These are phyloP conservation scores for Aspergillus conjunctus DNA, from an alignment of 495 filamentous ascomycete species.

Conservation along the genomic window DNA sequence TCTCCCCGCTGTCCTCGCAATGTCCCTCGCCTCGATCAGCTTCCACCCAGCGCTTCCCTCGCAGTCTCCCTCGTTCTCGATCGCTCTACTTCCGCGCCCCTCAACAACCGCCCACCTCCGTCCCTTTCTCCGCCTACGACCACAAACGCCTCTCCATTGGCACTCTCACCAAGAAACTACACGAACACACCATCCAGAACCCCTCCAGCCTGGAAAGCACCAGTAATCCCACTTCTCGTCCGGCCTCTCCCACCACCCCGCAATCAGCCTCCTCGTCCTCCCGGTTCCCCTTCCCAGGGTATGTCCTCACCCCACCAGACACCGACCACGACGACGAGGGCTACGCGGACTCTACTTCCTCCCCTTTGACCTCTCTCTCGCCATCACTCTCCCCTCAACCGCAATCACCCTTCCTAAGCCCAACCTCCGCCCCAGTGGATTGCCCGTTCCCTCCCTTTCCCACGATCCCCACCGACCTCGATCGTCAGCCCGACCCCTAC, in stretches of 20 bases:
- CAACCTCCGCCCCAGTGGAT: slow-evolving; percentile 39
- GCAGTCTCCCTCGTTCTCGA: slow-evolving; percentile 37
- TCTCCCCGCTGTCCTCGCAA: slow-evolving; percentile 50
- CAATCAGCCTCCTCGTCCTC: slow-evolving; percentile 19
- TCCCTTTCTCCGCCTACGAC: slow-evolving; percentile 44
- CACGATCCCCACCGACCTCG: slow-evolving; percentile 17
- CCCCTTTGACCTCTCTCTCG: slow-evolving; percentile 17
- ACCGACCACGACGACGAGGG: slow-evolving; percentile 48
- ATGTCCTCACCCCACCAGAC: slow-evolving; percentile 47
- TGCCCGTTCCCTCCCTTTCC: slow-evolving; percentile 14
- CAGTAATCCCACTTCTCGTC: slow-evolving; percentile 14
- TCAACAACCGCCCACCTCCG: slow-evolving; percentile 46
- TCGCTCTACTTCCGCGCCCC: slow-evolving; percentile 41
- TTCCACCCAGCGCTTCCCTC: slow-evolving; percentile 35
- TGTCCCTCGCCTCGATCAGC: slow-evolving; percentile 48
- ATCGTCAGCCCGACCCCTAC: slow-evolving; percentile 9
- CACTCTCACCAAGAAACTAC: slow-evolving; percentile 48
- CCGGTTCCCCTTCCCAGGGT: slow-evolving; percentile 29
- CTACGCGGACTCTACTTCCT: slow-evolving; percentile 32
- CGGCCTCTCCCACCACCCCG: slow-evolving; percentile 19
- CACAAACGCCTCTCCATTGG: slow-evolving; percentile 46
- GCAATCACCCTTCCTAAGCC: slow-evolving; percentile 37
- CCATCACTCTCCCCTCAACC: slow-evolving; percentile 24
- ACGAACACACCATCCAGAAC: slow-evolving; percentile 46
- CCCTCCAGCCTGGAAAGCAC: slow-evolving; percentile 16